Conservation (phyloP, 1,284 basidiomycete genomes). For the Baeospora myosura region DNA sequence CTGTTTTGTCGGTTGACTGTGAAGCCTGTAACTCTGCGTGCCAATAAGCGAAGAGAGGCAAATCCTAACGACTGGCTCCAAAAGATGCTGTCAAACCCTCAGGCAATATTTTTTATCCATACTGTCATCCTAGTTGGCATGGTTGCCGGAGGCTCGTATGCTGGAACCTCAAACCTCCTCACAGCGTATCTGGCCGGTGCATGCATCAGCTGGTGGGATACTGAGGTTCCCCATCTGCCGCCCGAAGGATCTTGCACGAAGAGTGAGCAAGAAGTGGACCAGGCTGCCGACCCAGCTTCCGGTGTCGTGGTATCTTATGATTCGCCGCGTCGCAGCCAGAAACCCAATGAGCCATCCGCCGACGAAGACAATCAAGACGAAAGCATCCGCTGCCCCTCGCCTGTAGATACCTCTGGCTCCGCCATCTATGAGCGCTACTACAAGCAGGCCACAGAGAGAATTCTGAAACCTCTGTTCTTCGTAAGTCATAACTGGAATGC, state of each 20-base stretch:
- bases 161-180: slow-evolving; percentile 1
- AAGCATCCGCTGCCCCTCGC: neutral
- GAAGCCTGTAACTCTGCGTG: neutral
- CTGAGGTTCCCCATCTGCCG: too few relatives aligned
- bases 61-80: too few relatives aligned
- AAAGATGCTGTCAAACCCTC: too few relatives aligned
- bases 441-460: neutral
- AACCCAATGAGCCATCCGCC: too few relatives aligned
- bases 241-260: too few relatives aligned
- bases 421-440: neutral
- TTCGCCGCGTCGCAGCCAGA: too few relatives aligned
- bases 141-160: neutral
- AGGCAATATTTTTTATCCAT: too few relatives aligned
- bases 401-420: neutral
- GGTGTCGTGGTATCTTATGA: too few relatives aligned
- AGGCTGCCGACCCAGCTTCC: too few relatives aligned
- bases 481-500: neutral
- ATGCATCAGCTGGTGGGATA: neutral
- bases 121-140: neutral
- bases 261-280: too few relatives aligned
- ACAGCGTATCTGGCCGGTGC: neutral
- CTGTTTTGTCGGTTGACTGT: neutral
- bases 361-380: neutral
- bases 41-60: neutral
- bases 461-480: slow-evolving; percentile 1